A percentile compares a stretch with the other conserved stretches of the same genome.
These are phyloP conservation scores for Daldinia childiae DNA, from an alignment of 495 filamentous ascomycete species.

Conservation along the genomic window DNA sequence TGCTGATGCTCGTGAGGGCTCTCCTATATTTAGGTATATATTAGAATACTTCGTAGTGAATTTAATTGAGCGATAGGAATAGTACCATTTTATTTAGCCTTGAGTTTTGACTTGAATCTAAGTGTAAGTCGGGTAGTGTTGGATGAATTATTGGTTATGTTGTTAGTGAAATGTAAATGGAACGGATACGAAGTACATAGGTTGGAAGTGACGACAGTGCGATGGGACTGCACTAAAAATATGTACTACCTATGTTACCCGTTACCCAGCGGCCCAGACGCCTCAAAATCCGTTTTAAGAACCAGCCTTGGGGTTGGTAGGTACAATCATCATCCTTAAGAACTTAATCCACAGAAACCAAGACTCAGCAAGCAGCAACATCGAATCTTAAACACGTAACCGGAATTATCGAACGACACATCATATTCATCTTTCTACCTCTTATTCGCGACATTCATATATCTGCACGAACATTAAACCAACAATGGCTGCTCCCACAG, in stretches of 20 bases:
- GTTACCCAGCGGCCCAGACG: background rate
- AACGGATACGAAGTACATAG: background rate
- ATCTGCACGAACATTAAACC: constrained; percentile 6
- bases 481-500: constrained; percentile 42
- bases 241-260: background rate
- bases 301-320: background rate
- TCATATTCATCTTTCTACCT: background rate
- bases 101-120: background rate
- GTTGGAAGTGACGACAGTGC: background rate
- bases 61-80: background rate
- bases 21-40: constrained; percentile 69
- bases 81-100: constrained; percentile 41
- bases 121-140: background rate
- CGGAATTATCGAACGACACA: background rate
- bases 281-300: background rate
- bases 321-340: background rate
- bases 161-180: background rate
- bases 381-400: background rate
- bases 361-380: background rate
- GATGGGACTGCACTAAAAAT: background rate
- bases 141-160: background rate
- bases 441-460: background rate
- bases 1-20: constrained; percentile 98
- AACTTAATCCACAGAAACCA: background rate
- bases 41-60: constrained; percentile 16